Evolutionary conservation across 192 early-diverging fungal species (phyloP), one percentile per base, ranked within the genome.

Genomic region (Borealophlyctis nickersoniae): DNA sequence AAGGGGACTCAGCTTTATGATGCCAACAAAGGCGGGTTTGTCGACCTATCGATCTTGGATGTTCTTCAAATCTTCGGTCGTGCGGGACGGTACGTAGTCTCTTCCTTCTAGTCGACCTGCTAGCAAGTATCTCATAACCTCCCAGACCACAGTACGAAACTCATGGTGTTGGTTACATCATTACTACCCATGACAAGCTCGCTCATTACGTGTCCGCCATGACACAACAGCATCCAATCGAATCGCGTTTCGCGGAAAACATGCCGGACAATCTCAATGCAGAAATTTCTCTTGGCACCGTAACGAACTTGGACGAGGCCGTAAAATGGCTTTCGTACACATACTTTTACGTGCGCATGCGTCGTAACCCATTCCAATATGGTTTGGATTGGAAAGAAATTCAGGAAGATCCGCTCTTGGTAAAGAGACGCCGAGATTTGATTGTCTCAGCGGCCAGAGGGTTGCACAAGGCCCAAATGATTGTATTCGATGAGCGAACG

Each of bases 11-110:
- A 94, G 61, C 81, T 99, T 14, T 99, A 99, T 72, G 88, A 93
- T 58, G 78, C 95, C 24, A 85, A 94, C 54, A 96, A 94, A 74
- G 95, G 98, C 62, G 81, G 83, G 13, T 98, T 93, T 75, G 87
- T 91, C 2, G 98, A 99, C 65, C 78, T 99, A 28, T 95, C 95
- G 0, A 92, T 97, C 67, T 75, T 98, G 52, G 98, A 99, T 73
- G 98, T 99, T n/a, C 78, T 98, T 63, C 98, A 99, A 78, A 99
- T 99, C 60, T 98, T 99, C 72, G 98, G 95, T 63, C 90, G 98
- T 72, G 98, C 98, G 32, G 98, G 98, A 65, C 87, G 92, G 54
- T 78, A 58, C 16, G 49, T 62, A 5, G 39, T 13, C n/a, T n/a
- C n/a, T n/a, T n/a, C n/a, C 34, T 49, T 4, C 49, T 4, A 19